A percentile compares a stretch with the other conserved stretches of the same genome.
These are phyloP conservation scores for Celoporthe dispersa DNA, from an alignment of 2,329 filamentous ascomycete species.

Conservation along the genomic window DNA sequence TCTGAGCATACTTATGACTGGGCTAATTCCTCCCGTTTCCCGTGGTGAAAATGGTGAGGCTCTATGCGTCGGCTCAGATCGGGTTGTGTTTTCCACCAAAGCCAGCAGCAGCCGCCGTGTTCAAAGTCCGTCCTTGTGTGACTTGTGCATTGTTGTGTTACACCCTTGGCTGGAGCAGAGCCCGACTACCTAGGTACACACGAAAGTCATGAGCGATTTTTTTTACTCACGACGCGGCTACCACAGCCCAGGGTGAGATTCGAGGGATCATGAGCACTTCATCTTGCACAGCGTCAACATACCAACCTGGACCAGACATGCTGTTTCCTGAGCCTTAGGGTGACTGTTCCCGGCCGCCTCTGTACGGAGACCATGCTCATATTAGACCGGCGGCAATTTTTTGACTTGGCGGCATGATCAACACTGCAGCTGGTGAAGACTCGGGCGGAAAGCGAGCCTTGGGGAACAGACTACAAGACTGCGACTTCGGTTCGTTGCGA, in stretches of 20 bases:
- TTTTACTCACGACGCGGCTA: neutral
- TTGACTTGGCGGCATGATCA: neutral
- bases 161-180: neutral
- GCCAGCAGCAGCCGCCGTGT: neutral
- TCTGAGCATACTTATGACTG: neutral
- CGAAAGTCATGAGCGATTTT: neutral
- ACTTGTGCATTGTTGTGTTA: neutral
- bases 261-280: neutral
- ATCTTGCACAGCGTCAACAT: neutral
- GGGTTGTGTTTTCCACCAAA: neutral
- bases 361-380: neutral
- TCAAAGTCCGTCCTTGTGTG: neutral
- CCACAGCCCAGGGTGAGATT: neutral
- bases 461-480: too few relatives aligned
- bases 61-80: neutral
- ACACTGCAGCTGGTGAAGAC: neutral
- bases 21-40: neutral
- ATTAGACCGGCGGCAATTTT: neutral
- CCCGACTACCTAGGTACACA: neutral
- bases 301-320: neutral
- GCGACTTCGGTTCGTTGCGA: neutral
- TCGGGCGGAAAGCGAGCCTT: neutral
- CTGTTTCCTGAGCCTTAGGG: neutral
- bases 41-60: neutral
- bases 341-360: neutral